Percentiles rank a stretch among this genome's conserved stretches.
These are phyloP conservation scores for Sedum album DNA, from an alignment of 164 flowering plant species.

Conservation along the genomic window DNA sequence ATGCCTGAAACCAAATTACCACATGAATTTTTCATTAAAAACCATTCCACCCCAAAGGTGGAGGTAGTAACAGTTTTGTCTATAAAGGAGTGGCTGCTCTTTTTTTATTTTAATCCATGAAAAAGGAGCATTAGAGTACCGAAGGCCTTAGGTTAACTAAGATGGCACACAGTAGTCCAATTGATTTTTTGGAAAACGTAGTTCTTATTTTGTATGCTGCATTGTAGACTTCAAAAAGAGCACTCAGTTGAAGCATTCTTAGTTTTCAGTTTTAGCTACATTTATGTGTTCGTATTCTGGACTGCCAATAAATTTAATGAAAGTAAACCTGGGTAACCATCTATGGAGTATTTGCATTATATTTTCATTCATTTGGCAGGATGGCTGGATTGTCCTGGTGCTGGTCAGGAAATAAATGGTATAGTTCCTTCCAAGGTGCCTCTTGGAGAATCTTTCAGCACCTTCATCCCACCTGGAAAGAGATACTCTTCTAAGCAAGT, in stretches of 20 bases:
- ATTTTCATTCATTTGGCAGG: constrained; percentile 31
- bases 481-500: constrained; percentile 91
- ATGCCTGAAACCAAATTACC: neutral
- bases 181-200: neutral
- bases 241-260: neutral
- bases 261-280: neutral
- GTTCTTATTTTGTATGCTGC: neutral
- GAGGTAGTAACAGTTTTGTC: too few species aligned
- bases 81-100: neutral
- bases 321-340: neutral
- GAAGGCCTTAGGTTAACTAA: neutral
- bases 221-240: neutral
- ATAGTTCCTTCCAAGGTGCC: constrained; percentile 93
- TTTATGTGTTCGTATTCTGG: neutral
- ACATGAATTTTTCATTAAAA: neutral
- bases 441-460: constrained; percentile 67
- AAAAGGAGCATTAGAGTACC: neutral
- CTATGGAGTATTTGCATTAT: neutral
- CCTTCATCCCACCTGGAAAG: constrained; percentile 61
- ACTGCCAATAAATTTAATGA: neutral
- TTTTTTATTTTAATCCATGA: neutral
- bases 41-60: neutral
- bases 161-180: neutral
- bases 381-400: constrained; percentile 85
- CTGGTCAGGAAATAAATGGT: constrained; percentile 50